Evolutionary conservation across 495 filamentous ascomycete genomes (phyloP), one percentile per base, ranked within the genome.

Genomic region (Copromyces sp.): DNA sequence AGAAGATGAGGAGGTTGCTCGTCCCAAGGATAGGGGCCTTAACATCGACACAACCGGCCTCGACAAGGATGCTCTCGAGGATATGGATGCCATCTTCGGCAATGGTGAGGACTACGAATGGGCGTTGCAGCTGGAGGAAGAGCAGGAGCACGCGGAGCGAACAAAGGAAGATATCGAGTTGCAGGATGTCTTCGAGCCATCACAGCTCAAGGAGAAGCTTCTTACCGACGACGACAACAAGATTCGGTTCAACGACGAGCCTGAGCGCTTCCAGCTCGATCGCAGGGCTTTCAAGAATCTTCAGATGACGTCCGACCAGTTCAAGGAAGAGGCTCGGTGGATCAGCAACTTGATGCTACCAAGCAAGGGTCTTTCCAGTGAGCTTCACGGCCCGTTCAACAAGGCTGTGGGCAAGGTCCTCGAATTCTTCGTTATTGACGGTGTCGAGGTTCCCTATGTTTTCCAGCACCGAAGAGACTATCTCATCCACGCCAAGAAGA

Each of bases 381-480:
- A 93, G 70, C 85, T 97, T 65, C 88, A 90, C 29, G 87, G 90
- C 47, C 93, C 93, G 0, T 97, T 99, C 80, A 90, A 92, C 76
- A 90, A 91, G 74, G 91, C 96, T 2, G 90, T 98, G 68, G 89
- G 89, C 70, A 96, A 96, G 80, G 93, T 98, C n/a, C 85, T 99
- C 71, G 93, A 97, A 76, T 97, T 98, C 75, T 91, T 99, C 77
- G 91, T 95, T 47, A 88, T 93, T 8, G 94, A 98, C 74, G 92
- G 96, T 71, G 93, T 91, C 79, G 95, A 99, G 78, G 94, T 98
- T 4, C 95, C 95, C 0, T 99, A 95, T 78, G 94, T 99, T 74
- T 98, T 97, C 81, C 96, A 98, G 78, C 95, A 99, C 76, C 93
- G 96, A 44, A 94, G 97, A 80, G 95, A 99, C 79, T 98, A 98